phyloP scores from a whole-genome alignment of 345 rosid species.

The Citrus mangshanensis region DNA sequence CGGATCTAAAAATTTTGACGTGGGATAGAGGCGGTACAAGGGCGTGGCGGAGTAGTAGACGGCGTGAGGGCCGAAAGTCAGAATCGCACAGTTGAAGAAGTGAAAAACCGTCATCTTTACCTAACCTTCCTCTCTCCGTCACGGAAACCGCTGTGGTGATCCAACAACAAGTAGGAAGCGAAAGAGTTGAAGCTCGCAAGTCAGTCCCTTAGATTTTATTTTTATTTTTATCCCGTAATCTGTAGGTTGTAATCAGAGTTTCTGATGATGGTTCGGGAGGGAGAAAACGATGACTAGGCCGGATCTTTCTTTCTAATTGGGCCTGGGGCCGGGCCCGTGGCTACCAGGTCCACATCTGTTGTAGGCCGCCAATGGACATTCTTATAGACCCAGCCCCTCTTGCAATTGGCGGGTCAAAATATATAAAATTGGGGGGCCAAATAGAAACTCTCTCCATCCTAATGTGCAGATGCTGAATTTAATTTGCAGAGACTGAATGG shows the following conservation, averaged over 20 bases:
- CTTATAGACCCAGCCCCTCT: too few relatives aligned
- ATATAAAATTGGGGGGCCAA: fast-evolving
- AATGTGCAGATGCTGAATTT: not conserved
- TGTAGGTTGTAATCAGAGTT: too few relatives aligned
- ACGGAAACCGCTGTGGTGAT: not conserved
- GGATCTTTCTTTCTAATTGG: not conserved
- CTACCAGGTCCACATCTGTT: not conserved
- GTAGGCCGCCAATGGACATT: not conserved
- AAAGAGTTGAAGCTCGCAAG: not conserved
- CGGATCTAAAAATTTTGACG: constrained; percentile 3
- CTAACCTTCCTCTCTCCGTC: not conserved
- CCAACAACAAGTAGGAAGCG: not conserved
- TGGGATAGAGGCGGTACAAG: constrained; percentile 34
- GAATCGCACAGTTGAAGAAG: constrained; percentile 98
- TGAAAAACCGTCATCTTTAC: constrained; percentile 79
- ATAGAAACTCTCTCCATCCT: too few relatives aligned
- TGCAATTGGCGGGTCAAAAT: too few relatives aligned
- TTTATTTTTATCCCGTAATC: too few relatives aligned
- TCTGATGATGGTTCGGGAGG: not conserved
- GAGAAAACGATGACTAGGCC: not conserved
- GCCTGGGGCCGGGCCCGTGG: not conserved
- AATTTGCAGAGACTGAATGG: not conserved
- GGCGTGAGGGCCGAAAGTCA: constrained; percentile 98
- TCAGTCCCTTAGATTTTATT: too few relatives aligned
- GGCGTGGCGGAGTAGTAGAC: constrained; percentile 99